Conservation (phyloP, 2,329 filamentous ascomycete genomes). For the Boeremia lycopersici region DNA sequence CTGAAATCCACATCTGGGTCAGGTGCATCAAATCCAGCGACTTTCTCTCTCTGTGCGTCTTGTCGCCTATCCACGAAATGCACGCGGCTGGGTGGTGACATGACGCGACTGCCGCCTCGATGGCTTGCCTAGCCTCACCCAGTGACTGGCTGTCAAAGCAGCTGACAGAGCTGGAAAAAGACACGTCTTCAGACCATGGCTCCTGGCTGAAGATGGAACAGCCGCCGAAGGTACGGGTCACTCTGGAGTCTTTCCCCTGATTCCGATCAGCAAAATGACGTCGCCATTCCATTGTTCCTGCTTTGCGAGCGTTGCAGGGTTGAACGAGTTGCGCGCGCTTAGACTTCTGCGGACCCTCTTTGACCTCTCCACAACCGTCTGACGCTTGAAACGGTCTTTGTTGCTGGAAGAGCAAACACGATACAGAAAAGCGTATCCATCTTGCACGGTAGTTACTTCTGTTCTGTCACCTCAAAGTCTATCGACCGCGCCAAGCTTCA, state of each 20-base stretch:
- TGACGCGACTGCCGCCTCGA: neutral
- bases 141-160: neutral
- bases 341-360: neutral
- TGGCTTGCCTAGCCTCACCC: neutral
- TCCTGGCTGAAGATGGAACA: neutral
- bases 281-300: slow-evolving; percentile 12
- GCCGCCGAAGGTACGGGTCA: neutral
- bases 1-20: too few species aligned
- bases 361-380: neutral
- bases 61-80: too few species aligned
- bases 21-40: too few species aligned
- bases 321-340: slow-evolving; percentile 5
- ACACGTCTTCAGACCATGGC: neutral
- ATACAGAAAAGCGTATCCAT: too few species aligned
- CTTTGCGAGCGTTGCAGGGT: slow-evolving; percentile 8
- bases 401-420: neutral
- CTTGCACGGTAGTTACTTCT: neutral
- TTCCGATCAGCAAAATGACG: slow-evolving; percentile 20
- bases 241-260: neutral
- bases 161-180: neutral
- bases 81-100: neutral
- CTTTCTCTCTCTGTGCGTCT: too few species aligned
- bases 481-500: neutral
- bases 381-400: neutral
- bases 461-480: neutral